These are phyloP conservation scores for Kwoniella pini DNA, from an alignment of 768 basidiomycete genomes.

Conservation along the genomic window DNA sequence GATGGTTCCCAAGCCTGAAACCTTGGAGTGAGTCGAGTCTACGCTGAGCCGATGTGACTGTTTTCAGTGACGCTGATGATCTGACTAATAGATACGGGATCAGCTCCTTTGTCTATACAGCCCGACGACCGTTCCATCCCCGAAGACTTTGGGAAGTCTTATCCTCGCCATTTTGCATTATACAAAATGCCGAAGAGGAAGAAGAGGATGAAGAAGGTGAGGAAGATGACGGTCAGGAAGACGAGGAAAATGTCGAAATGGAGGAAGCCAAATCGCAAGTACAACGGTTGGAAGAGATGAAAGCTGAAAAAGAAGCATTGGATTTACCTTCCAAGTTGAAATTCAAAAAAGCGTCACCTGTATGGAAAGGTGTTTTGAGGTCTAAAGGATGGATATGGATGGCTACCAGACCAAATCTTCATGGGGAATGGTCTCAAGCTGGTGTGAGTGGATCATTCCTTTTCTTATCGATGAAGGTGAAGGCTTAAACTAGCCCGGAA, in stretches of 20 bases:
- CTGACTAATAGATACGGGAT: constrained; percentile 36
- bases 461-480: too few species aligned
- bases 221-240: constrained; percentile 18
- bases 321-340: constrained; percentile 44
- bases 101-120: constrained; percentile 50
- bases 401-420: constrained; percentile 46
- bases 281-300: constrained; percentile 23
- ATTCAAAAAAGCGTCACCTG: constrained; percentile 38
- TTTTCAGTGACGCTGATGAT: neutral
- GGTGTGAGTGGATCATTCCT: constrained; percentile 26
- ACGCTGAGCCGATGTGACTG: too few species aligned
- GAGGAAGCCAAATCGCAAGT: constrained; percentile 32
- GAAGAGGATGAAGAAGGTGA: constrained; percentile 25
- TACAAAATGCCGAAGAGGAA: constrained; percentile 46
- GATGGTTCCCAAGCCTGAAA: constrained; percentile 50
- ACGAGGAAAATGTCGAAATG: constrained; percentile 17
- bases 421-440: constrained; percentile 54
- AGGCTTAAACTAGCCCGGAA: too few species aligned
- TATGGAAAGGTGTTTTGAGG: constrained; percentile 49
- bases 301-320: constrained; percentile 42
- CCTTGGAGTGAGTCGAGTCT: constrained; percentile 38
- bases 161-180: constrained; percentile 47
- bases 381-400: constrained; percentile 55
- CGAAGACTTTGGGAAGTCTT: constrained; percentile 51
- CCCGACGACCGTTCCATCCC: constrained; percentile 54